A percentile compares a stretch with the other conserved stretches of the same genome.
phyloP scores from a whole-genome alignment of 176 grass and related monocot genomes.

The Zizania latifolia region DNA sequence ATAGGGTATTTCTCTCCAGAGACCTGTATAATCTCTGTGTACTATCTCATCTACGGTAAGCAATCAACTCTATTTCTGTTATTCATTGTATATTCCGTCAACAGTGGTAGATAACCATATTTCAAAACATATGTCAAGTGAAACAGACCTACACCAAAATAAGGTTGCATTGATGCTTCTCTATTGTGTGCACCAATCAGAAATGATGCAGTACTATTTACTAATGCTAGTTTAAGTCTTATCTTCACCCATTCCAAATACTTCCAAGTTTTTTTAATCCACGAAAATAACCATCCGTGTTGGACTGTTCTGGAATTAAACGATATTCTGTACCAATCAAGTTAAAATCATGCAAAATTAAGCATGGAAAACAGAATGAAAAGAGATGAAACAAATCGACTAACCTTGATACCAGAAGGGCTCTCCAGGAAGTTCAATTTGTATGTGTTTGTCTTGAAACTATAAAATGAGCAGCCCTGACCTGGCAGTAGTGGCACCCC shows the following conservation, averaged over 20 bases:
- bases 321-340: not conserved
- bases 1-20: too few species aligned
- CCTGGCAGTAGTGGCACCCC: conserved; percentile 79
- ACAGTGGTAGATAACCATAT: not conserved
- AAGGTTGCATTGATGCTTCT: not conserved
- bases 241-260: not conserved
- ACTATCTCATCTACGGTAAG: too few species aligned
- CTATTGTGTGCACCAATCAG: too few species aligned
- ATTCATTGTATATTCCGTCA: too few species aligned
- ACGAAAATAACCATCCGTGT: not conserved
- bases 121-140: not conserved
- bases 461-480: conserved; percentile 81
- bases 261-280: not conserved
- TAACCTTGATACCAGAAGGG: conserved; percentile 89
- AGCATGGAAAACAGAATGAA: not conserved
- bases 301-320: too few species aligned
- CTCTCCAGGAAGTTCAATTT: conserved; percentile 90
- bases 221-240: not conserved
- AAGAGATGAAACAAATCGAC: conserved; percentile 12
- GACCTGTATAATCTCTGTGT: too few species aligned
- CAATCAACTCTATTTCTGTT: too few species aligned
- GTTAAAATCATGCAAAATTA: not conserved
- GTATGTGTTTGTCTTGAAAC: conserved; percentile 87
- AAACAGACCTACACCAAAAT: not conserved
- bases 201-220: too few species aligned